A percentile compares a stretch with the other conserved stretches of the same genome.
Evolutionary conservation across 164 flowering plant species (phyloP).

Genomic region (Litsea cubeba): DNA sequence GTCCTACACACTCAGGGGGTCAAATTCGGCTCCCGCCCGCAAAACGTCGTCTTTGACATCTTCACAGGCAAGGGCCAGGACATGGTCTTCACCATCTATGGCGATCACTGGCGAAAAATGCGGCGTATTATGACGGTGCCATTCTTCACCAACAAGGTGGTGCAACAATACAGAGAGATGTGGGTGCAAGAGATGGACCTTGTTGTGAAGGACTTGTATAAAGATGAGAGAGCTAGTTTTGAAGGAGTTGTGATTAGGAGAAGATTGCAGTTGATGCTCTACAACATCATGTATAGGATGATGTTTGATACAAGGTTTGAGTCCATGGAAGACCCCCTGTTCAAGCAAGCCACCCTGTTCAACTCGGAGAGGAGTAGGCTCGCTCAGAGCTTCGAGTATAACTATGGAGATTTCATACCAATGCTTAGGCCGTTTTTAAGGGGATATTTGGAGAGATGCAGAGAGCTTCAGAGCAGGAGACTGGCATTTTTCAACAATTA

Average conservation of each 20-base stretch:
- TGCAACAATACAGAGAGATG: conserved; percentile 38
- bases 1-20: conserved; percentile 66
- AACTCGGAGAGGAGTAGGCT: conserved; percentile 65
- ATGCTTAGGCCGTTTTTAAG: conserved; percentile 58
- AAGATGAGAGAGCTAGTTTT: conserved; percentile 10
- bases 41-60: conserved; percentile 65
- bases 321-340: conserved; percentile 51
- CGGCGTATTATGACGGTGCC: conserved; percentile 69
- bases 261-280: conserved; percentile 62
- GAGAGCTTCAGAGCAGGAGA: conserved; percentile 45
- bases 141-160: conserved; percentile 75
- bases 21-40: conserved; percentile 68
- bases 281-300: conserved; percentile 66
- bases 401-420: conserved; percentile 77
- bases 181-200: conserved; percentile 60
- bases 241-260: conserved; percentile 50
- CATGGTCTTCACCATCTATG: conserved; percentile 77
- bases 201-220: conserved; percentile 38
- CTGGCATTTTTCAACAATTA: conserved; percentile 52
- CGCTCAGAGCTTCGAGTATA: conserved; percentile 76
- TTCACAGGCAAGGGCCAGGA: conserved; percentile 78
- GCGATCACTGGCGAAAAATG: conserved; percentile 80
- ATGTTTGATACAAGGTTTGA: conserved; percentile 66
- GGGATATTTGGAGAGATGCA: conserved; percentile 59
- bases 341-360: conserved; percentile 35